Conservation (phyloP, 768 basidiomycete genomes). For the Obba rivulosa region DNA sequence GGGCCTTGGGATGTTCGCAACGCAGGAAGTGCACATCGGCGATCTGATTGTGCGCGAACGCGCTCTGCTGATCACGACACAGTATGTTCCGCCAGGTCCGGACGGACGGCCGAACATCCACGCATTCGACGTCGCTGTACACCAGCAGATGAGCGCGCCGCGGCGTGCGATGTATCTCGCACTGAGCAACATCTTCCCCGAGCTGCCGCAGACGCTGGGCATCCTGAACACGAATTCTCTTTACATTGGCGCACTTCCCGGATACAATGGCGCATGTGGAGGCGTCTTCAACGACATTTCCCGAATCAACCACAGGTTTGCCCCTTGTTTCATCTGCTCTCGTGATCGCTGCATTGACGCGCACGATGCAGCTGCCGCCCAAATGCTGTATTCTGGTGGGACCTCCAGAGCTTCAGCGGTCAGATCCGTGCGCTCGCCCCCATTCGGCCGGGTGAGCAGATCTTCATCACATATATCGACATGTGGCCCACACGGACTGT, state of each 20-base stretch:
- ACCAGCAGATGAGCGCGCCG: no score
- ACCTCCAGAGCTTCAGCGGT: neutral
- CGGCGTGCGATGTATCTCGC: no score
- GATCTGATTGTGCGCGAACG: neutral
- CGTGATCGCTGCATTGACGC: no score
- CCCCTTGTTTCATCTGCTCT: neutral
- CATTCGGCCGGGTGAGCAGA: slow-evolving; percentile 1
- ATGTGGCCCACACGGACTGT: neutral
- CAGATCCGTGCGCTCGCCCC: slow-evolving; percentile 6
- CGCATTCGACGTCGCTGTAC: no score
- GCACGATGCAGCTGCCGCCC: slow-evolving; percentile 5
- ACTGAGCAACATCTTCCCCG: neutral
- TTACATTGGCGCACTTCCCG: neutral
- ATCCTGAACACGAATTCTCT: neutral
- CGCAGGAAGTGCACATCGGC: neutral
- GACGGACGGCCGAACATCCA: no score
- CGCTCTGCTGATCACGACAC: neutral
- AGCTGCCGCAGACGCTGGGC: neutral
- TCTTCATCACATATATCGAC: slow-evolving; percentile 9
- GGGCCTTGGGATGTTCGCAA: neutral
- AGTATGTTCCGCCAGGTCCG: neutral
- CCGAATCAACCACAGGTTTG: neutral
- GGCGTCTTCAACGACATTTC: neutral
- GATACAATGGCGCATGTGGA: neutral
- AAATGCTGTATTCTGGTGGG: slow-evolving; percentile 5